Conservation (phyloP, 371 early-diverging fungal species). For the Mucor saturninus region DNA sequence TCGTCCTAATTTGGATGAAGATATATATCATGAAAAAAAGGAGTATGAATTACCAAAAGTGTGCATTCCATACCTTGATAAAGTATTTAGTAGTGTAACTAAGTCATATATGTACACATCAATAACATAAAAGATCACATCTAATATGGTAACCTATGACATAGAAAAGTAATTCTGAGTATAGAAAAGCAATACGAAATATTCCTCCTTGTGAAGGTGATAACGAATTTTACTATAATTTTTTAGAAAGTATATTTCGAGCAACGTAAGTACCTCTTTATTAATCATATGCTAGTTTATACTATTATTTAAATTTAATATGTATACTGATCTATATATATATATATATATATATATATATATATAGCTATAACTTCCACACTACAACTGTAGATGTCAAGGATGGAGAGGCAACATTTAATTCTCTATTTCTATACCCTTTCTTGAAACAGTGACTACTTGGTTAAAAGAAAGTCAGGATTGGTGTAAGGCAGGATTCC, state of each 20-base stretch:
- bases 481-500: constrained; percentile 14
- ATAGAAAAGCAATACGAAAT: constrained; percentile 18
- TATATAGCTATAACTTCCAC: constrained; percentile 21
- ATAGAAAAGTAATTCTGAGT: constrained; percentile 21
- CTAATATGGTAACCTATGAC: constrained; percentile 18
- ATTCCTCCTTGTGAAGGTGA: constrained; percentile 17
- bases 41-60: neutral
- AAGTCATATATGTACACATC: constrained; percentile 20
- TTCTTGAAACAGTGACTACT: constrained; percentile 17
- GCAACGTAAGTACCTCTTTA: constrained; percentile 20
- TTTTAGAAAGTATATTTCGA: neutral
- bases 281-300: constrained; percentile 19
- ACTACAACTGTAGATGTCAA: constrained; percentile 19
- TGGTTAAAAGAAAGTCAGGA: constrained; percentile 13
- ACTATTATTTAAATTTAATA: constrained; percentile 20
- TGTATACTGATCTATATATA: constrained; percentile 16
- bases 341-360: constrained; percentile 19
- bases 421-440: constrained; percentile 22
- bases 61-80: constrained; percentile 17
- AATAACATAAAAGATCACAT: constrained; percentile 14
- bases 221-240: constrained; percentile 11
- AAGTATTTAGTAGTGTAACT: constrained; percentile 12
- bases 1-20: constrained; percentile 17
- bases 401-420: constrained; percentile 22
- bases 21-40: constrained; percentile 14